phyloP scores from a whole-genome alignment of 768 basidiomycete genomes.

The Mycena amicta region DNA sequence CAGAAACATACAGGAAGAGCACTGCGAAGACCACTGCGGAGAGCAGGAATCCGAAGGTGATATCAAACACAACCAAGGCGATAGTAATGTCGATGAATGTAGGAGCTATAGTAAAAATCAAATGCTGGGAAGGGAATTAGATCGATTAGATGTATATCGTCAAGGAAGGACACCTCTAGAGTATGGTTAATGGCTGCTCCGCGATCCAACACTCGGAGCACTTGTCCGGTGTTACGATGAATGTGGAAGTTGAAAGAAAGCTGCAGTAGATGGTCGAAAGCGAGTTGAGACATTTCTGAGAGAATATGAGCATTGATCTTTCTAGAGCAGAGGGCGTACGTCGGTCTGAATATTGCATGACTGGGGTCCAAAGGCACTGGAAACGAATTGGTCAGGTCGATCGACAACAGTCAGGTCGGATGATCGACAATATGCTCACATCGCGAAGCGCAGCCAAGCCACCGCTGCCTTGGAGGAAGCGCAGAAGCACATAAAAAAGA shows the following conservation, averaged over 20 bases:
- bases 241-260: slow-evolving; percentile 85
- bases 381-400: neutral
- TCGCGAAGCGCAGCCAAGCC: slow-evolving; percentile 73
- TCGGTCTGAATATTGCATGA: slow-evolving; percentile 87
- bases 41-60: slow-evolving; percentile 67
- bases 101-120: slow-evolving; percentile 84
- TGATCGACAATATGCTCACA: slow-evolving; percentile 32
- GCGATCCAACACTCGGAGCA: slow-evolving; percentile 79
- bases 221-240: slow-evolving; percentile 82
- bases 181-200: slow-evolving; percentile 86
- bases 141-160: slow-evolving; percentile 9
- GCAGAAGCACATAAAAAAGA: slow-evolving; percentile 65
- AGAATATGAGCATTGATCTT: neutral
- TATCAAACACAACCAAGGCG: slow-evolving; percentile 67
- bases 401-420: neutral
- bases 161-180: slow-evolving; percentile 50
- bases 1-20: slow-evolving; percentile 68
- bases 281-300: slow-evolving; percentile 81
- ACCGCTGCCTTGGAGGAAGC: slow-evolving; percentile 76
- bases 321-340: slow-evolving; percentile 33
- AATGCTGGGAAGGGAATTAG: slow-evolving; percentile 45
- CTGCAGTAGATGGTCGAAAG: slow-evolving; percentile 85
- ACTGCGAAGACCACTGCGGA: slow-evolving; percentile 70
- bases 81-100: slow-evolving; percentile 79
- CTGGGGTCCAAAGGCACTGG: slow-evolving; percentile 79